Base-by-base conservation (phyloP, 257 asterid species). In the Forsythia suspensa region DNA sequence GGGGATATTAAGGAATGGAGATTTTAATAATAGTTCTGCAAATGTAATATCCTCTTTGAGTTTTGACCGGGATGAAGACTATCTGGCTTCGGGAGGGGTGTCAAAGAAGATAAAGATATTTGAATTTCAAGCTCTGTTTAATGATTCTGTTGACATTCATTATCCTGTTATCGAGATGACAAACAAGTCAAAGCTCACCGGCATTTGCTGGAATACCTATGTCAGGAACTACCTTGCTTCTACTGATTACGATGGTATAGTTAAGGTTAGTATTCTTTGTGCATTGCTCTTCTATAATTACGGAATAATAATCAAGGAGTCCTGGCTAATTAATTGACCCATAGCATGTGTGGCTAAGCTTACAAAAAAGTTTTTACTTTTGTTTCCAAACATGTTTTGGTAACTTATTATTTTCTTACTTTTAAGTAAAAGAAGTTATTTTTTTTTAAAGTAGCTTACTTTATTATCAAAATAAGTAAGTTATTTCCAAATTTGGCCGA, bases 51-150 rank as follows among this genome's bases (percentile, higher is more conserved):
- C 97, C 80, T 92, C 98, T 72, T 85, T 96, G 88, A 94, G 97
- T 85, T 94, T 96, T 82, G 97, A 96, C 79, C 94, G 97, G 61
- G 98, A 94, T 77, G 98, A 91, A 86, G 98, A 96, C 76, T 94
- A 85, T 81, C 84, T 96, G 77, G 99, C 98, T 82, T 78, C 98
- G 39, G 99, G 90, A 76, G 97, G 97, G 81, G 97, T 94, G 80
- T 94, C 98, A 16, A 96, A 94, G 91, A 94, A 94, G 92, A 92
- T 96, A 42, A 92, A 92, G 77, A 86, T 96, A 82, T 96, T 84
- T 70, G 99, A 96, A 72, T 94, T 84, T 81, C 79, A 84, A 68
- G 63, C 96, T 67, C 94, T 96, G 61, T 87, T 90, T 68, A 86
- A 91, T 79, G 90, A 92, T 77, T 85, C 96, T 61, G 98, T 92